Percentiles rank a stretch among this genome's conserved stretches.
Conservation (phyloP, 2,329 filamentous ascomycete genomes). For the Cordyceps farinosa region DNA sequence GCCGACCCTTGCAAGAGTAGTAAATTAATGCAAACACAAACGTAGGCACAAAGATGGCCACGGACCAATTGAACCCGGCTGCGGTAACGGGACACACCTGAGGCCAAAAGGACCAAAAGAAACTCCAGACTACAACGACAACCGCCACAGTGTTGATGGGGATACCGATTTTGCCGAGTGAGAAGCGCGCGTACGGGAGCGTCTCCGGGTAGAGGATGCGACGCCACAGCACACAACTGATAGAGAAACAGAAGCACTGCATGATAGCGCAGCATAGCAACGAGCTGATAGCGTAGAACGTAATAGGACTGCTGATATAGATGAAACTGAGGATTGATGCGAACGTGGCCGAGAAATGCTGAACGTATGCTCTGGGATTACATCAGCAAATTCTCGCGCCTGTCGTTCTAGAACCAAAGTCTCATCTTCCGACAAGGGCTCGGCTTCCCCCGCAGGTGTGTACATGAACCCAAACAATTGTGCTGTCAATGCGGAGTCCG, state of each 20-base stretch:
- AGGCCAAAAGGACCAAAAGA: constrained; percentile 22
- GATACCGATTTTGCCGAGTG: constrained; percentile 17
- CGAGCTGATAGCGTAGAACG: constrained; percentile 20
- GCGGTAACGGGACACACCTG: constrained; percentile 19
- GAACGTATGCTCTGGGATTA: no score
- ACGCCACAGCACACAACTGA: constrained; percentile 20
- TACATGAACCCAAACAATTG: no score
- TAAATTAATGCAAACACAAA: constrained; percentile 16
- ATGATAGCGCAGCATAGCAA: constrained; percentile 18
- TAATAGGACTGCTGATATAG: constrained; percentile 20
- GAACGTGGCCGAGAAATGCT: background rate
- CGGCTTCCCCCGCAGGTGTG: no score
- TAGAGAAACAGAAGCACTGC: constrained; percentile 20
- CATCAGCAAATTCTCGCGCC: no score
- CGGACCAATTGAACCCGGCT: constrained; percentile 20
- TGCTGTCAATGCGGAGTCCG: no score
- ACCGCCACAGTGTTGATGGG: constrained; percentile 16
- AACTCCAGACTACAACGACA: constrained; percentile 14
- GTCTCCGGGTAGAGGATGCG: constrained; percentile 18
- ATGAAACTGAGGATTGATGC: constrained; percentile 16
- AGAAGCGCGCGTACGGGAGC: constrained; percentile 18
- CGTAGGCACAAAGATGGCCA: constrained; percentile 12
- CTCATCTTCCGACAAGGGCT: no score
- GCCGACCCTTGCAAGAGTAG: constrained; percentile 11
- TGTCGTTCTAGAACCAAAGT: no score